Percentiles rank a stretch among this genome's conserved stretches.
phyloP scores from a whole-genome alignment of 2,329 filamentous ascomycete species.

The Penicillium sp. region DNA sequence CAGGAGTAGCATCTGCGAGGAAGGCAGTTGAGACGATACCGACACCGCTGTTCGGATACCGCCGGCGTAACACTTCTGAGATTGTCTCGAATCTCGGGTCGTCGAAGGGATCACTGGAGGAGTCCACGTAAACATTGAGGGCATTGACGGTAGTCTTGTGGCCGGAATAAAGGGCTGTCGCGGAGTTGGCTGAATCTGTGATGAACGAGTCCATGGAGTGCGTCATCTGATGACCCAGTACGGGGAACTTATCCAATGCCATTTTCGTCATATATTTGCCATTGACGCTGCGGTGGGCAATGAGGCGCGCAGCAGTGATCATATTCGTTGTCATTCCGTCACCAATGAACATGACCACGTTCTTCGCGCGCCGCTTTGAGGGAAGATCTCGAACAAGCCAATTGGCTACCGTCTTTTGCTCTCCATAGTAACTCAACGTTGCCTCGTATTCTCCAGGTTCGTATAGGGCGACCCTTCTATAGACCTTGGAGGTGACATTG shows the following conservation, averaged over 20 bases:
- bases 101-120: slow-evolving; percentile 67
- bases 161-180: slow-evolving; percentile 74
- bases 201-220: slow-evolving; percentile 83
- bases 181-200: slow-evolving; percentile 81
- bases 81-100: slow-evolving; percentile 86
- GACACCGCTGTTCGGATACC: slow-evolving; percentile 57
- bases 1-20: slow-evolving; percentile 71
- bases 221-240: slow-evolving; percentile 85
- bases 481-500: slow-evolving; percentile 75
- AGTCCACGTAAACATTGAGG: slow-evolving; percentile 77
- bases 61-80: slow-evolving; percentile 64
- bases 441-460: slow-evolving; percentile 77
- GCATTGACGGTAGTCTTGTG: slow-evolving; percentile 83
- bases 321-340: slow-evolving; percentile 56
- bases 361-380: slow-evolving; percentile 71
- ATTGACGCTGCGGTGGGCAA: slow-evolving; percentile 78
- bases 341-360: slow-evolving; percentile 80
- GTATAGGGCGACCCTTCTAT: slow-evolving; percentile 69
- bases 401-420: slow-evolving; percentile 65
- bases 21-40: slow-evolving; percentile 75
- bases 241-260: slow-evolving; percentile 76
- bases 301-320: slow-evolving; percentile 65
- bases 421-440: slow-evolving; percentile 70
- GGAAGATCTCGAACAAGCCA: slow-evolving; percentile 73
- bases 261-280: slow-evolving; percentile 75